phyloP scores from a whole-genome alignment of 371 early-diverging fungal species.

The Mortierella sp. region DNA sequence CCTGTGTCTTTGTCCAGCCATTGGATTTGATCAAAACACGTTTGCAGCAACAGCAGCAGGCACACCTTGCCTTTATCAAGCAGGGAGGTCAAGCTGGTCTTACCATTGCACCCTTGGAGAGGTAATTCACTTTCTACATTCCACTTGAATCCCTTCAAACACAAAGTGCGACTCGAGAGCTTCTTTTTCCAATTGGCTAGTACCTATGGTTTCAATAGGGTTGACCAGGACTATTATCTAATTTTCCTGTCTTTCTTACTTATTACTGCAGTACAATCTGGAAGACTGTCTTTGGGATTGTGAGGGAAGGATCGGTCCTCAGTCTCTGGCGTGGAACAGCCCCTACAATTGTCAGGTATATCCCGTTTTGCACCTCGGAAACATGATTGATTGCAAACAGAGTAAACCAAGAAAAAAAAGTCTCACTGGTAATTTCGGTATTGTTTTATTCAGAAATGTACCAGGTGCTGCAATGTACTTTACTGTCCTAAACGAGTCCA shows the following conservation, averaged over 20 bases:
- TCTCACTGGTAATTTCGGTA: background rate
- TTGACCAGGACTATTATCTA: background rate
- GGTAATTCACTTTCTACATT: constrained; percentile 22
- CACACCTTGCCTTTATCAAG: constrained; percentile 64
- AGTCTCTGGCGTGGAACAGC: constrained; percentile 95
- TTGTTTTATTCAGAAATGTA: constrained; percentile 70
- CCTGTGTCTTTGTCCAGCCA: constrained; percentile 90
- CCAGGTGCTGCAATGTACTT: constrained; percentile 91
- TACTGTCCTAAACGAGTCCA: constrained; percentile 61
- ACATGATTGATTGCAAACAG: too few relatives aligned
- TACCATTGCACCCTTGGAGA: constrained; percentile 54
- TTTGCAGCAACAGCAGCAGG: constrained; percentile 77
- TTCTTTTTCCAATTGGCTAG: background rate
- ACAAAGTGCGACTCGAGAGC: background rate
- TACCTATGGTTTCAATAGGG: too few relatives aligned
- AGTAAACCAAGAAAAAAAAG: background rate
- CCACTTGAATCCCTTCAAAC: background rate
- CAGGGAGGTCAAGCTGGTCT: constrained; percentile 54
- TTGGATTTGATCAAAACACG: constrained; percentile 93
- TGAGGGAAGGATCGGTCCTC: constrained; percentile 71
- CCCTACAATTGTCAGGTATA: constrained; percentile 87
- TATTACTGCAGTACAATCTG: constrained; percentile 60
- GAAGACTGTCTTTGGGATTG: constrained; percentile 67
- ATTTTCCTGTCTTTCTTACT: too few relatives aligned
- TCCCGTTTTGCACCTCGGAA: too few relatives aligned